Conservation (phyloP, 441 rosid species). For the Rhodomyrtus psidioides region DNA sequence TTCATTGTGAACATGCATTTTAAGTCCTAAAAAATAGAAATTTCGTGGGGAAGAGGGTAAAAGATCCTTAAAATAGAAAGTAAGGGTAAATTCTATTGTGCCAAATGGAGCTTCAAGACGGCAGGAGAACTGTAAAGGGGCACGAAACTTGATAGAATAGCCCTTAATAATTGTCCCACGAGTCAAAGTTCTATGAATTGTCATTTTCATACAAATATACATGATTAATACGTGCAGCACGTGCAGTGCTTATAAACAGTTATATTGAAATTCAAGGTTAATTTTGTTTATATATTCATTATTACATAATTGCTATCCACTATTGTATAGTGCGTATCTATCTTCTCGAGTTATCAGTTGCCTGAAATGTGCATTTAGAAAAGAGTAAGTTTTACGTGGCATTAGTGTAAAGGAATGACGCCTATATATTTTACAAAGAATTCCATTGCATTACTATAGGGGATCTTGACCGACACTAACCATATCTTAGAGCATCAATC, state of each 20-base stretch:
- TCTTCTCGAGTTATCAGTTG: background rate
- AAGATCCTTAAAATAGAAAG: too few relatives aligned
- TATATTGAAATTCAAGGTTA: background rate
- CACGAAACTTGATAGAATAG: too few relatives aligned
- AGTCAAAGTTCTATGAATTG: background rate
- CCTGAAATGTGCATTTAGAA: background rate
- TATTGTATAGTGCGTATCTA: background rate
- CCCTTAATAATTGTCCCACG: background rate
- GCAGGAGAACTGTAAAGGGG: too few relatives aligned
- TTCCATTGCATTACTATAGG: background rate
- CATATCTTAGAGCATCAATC: background rate
- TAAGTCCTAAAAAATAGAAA: too few relatives aligned
- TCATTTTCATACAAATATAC: background rate
- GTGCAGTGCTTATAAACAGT: background rate
- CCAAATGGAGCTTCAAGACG: too few relatives aligned
- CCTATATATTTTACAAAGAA: background rate
- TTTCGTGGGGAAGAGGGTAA: too few relatives aligned
- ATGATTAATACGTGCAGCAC: background rate
- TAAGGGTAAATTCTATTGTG: too few relatives aligned
- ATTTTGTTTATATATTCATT: too few relatives aligned
- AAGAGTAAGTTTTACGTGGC: background rate
- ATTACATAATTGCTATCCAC: too few relatives aligned
- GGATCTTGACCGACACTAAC: background rate
- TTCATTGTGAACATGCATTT: too few relatives aligned
- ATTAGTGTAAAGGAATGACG: background rate